Evolutionary conservation across 1,284 basidiomycete genomes (phyloP).

Genomic region (Trichosporon faecale): DNA sequence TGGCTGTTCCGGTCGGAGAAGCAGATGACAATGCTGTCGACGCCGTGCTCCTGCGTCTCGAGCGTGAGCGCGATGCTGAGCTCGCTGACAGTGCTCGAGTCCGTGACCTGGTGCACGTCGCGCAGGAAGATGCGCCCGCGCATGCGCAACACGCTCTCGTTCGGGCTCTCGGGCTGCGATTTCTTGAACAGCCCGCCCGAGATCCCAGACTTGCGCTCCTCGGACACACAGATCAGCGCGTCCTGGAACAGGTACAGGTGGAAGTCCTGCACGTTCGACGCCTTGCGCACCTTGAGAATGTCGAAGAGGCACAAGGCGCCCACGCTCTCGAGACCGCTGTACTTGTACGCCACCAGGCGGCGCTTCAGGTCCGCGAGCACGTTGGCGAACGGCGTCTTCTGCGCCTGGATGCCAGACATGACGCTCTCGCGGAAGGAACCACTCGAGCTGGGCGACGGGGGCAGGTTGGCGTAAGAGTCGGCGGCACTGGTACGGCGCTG

Average conservation of each 20-base stretch:
- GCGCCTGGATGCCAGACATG: slow-evolving; percentile 14
- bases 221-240: slow-evolving; percentile 91
- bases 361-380: slow-evolving; percentile 82
- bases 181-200: slow-evolving; percentile 39
- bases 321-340: slow-evolving; percentile 74
- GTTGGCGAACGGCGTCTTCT: slow-evolving; percentile 58
- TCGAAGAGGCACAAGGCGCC: slow-evolving; percentile 89
- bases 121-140: slow-evolving; percentile 92
- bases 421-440: slow-evolving; percentile 23
- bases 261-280: slow-evolving; percentile 80
- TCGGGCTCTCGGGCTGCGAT: not conserved
- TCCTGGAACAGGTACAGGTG: slow-evolving; percentile 95
- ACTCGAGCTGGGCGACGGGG: slow-evolving; percentile 36
- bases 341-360: slow-evolving; percentile 91
- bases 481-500: slow-evolving; percentile 30
- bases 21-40: slow-evolving; percentile 90
- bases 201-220: slow-evolving; percentile 70
- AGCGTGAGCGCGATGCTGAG: slow-evolving; percentile 89
- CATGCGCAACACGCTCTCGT: slow-evolving; percentile 65
- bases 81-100: slow-evolving; percentile 71
- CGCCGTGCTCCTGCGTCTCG: slow-evolving; percentile 71
- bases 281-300: slow-evolving; percentile 79
- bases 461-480: slow-evolving; percentile 35
- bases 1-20: slow-evolving; percentile 86
- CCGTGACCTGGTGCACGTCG: slow-evolving; percentile 82